phyloP scores from a whole-genome alignment of 352 stramenopile species.

The Globisporangium radiosum region DNA sequence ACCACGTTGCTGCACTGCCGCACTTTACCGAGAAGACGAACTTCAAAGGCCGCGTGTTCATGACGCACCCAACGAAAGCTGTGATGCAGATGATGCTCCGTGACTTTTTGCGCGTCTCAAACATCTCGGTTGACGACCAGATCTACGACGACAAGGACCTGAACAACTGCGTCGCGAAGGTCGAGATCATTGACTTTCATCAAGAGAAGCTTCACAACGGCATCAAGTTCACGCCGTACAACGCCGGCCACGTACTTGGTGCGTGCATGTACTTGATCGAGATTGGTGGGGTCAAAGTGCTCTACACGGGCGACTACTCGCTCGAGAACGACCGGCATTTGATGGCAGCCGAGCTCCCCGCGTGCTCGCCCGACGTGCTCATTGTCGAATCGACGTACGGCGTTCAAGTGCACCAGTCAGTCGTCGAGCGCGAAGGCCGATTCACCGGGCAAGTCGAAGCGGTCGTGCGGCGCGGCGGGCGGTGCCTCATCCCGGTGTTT shows the following conservation, averaged over 20 bases:
- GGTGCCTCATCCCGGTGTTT: slow-evolving; percentile 98
- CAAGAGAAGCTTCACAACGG: slow-evolving; percentile 95
- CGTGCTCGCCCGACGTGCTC: slow-evolving; percentile 94
- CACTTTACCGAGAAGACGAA: slow-evolving; percentile 99
- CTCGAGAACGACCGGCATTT: slow-evolving; percentile 98
- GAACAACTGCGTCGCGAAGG: slow-evolving; percentile 94
- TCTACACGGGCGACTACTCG: slow-evolving; percentile 99
- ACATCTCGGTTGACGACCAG: slow-evolving; percentile 91
- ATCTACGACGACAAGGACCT: slow-evolving; percentile 95
- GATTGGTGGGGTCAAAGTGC: slow-evolving; percentile 95
- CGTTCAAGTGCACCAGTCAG: slow-evolving; percentile 94
- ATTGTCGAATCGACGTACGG: slow-evolving; percentile 99
- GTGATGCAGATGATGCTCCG: slow-evolving; percentile 97
- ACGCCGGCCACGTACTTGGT: slow-evolving; percentile 98
- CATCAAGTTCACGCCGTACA: slow-evolving; percentile 98
- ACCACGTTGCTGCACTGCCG: slow-evolving; percentile 98
- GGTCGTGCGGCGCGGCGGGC: slow-evolving; percentile 93
- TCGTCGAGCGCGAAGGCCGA: slow-evolving; percentile 93
- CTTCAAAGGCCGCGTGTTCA: slow-evolving; percentile 98
- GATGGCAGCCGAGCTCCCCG: slow-evolving; percentile 86
- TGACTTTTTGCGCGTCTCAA: slow-evolving; percentile 95
- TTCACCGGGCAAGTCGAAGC: slow-evolving; percentile 96
- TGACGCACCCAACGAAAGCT: slow-evolving; percentile 99
- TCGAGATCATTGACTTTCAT: slow-evolving; percentile 98
- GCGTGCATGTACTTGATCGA: slow-evolving; percentile 99